Evolutionary conservation across 2,329 filamentous ascomycete species (phyloP).

Genomic region (Cladosporium sp.): DNA sequence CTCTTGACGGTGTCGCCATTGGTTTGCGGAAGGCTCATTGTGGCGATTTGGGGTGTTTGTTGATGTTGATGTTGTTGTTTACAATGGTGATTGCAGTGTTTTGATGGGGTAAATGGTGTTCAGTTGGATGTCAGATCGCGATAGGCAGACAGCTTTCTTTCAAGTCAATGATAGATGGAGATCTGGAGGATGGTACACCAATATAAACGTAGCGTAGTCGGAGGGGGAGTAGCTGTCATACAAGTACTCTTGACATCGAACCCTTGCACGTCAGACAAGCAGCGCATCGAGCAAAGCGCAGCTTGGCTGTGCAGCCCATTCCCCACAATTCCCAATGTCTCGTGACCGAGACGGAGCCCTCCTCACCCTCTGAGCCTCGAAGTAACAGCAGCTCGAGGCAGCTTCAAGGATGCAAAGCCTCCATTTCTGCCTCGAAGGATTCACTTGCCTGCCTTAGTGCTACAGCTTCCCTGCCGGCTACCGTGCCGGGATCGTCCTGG

Average conservation of each 20-base stretch:
- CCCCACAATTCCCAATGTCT: conserved; percentile 1
- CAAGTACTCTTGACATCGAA: neutral
- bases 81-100: neutral
- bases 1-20: conserved; percentile 7
- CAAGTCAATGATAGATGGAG: too few relatives aligned
- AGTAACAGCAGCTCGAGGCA: neutral
- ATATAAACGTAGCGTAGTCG: neutral
- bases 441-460: neutral
- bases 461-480: neutral
- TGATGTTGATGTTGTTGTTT: neutral
- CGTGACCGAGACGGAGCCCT: conserved; percentile 8
- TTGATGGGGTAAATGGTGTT: neutral
- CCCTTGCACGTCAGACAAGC: neutral
- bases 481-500: neutral
- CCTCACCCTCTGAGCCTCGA: conserved; percentile 12
- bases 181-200: too few relatives aligned
- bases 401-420: too few relatives aligned
- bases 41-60: conserved; percentile 4
- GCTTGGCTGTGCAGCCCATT: neutral
- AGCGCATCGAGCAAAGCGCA: neutral
- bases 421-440: neutral
- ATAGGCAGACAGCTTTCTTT: too few relatives aligned
- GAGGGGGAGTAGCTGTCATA: neutral
- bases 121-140: too few relatives aligned
- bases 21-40: conserved; percentile 10